Base-by-base conservation (phyloP, 2,329 filamentous ascomycete species). In the Hypoxylon sp. region DNA sequence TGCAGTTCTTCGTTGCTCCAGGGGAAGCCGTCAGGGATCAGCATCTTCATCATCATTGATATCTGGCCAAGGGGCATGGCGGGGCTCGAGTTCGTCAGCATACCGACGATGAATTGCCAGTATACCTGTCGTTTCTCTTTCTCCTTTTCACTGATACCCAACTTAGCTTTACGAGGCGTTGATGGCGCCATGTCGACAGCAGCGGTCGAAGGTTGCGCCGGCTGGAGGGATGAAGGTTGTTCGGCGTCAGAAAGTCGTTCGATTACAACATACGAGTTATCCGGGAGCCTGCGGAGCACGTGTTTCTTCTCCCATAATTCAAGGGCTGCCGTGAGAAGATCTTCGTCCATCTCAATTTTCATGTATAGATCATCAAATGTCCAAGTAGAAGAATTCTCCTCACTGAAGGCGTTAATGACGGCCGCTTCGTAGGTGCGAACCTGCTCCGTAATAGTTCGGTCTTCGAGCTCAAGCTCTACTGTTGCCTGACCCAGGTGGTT, bases 11-110 rank as follows among this genome's bases (percentile, higher is more conserved):
- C 94, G 74, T 92, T 92, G 67, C 91, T 93, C 85, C 93, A 97
- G 0, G 92, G 88, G 76, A 97, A 97, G 1, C 94, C 94, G 11
- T 93, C 93, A 0, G 92, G 88, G 55, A 97, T 89, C 63, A 95
- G 86, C 86, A 98, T 95, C 80, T 93, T 93, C 84, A 99, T 85
- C 93, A 98, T 97, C 90, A 94, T 97, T 7, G 89, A 86, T 70
- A 99, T 96, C 76, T 94, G 88, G 59, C 84, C 84, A 63, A 94
- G 81, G 53, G 92, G 90, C 92, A 97, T 96, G 27, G 91, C 80
- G 16, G 86, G 88, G 16, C 91, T 91, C 72, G 93, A 91, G 78
- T 97, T 97, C 67, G 93, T 97, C 79, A 99, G 82, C 96, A 99
- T 98, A 54, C 93, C 93, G 61, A 94, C 84, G 63, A 99, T 94